phyloP scores from a whole-genome alignment of 1,284 basidiomycete species.

The Wolfiporia cocos region DNA sequence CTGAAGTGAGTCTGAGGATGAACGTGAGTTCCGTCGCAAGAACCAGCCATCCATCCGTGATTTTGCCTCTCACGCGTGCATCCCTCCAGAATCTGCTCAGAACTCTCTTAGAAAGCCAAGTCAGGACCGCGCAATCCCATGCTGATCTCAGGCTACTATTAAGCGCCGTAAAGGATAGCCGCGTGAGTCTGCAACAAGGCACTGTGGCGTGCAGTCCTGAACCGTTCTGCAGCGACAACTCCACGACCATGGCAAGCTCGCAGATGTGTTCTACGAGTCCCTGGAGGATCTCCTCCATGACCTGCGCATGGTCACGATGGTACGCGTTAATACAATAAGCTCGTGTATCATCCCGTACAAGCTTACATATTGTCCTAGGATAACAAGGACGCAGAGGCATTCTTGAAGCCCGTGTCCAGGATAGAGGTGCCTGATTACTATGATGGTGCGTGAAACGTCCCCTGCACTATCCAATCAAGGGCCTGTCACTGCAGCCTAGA shows the following conservation, averaged over 20 bases:
- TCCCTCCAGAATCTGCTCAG: slow-evolving; percentile 64
- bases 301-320: slow-evolving; percentile 73
- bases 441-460: slow-evolving; percentile 50
- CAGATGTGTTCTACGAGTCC: slow-evolving; percentile 89
- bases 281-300: slow-evolving; percentile 84
- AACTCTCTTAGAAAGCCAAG: slow-evolving; percentile 64
- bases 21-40: slow-evolving; percentile 30
- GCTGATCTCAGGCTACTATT: slow-evolving; percentile 67
- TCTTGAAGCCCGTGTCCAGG: slow-evolving; percentile 84
- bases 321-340: slow-evolving; percentile 24
- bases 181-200: slow-evolving; percentile 44
- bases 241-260: slow-evolving; percentile 61
- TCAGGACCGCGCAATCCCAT: slow-evolving; percentile 43
- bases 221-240: slow-evolving; percentile 39
- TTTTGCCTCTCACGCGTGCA: slow-evolving; percentile 14
- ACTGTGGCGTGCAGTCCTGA: slow-evolving; percentile 8
- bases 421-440: slow-evolving; percentile 88
- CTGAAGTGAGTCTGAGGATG: slow-evolving; percentile 32
- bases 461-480: slow-evolving; percentile 4
- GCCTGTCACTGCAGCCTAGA: no score
- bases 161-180: slow-evolving; percentile 67
- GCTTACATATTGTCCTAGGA: slow-evolving; percentile 39
- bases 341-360: slow-evolving; percentile 4
- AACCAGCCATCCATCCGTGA: slow-evolving; percentile 22
- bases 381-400: slow-evolving; percentile 84